Conservation (phyloP, 148 eudicot species). For the Linanthus parryae region DNA sequence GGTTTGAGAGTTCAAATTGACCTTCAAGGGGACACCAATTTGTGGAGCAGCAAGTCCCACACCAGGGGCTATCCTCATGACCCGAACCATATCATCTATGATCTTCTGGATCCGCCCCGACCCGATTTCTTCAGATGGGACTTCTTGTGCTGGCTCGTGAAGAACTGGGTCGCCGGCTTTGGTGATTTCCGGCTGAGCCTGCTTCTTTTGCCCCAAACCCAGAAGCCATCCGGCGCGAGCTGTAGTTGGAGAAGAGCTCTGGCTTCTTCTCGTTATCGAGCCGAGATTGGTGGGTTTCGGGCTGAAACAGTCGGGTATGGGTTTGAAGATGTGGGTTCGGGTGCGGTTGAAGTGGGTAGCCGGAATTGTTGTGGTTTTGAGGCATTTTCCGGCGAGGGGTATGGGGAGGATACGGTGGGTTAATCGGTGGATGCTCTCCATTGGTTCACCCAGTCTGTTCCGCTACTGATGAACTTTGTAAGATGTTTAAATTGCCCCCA, state of each 20-base stretch:
- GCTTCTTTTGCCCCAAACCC: constrained; percentile 54
- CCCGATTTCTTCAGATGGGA: constrained; percentile 60
- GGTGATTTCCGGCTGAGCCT: constrained; percentile 48
- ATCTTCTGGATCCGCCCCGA: constrained; percentile 74
- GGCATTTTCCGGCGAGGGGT: constrained; percentile 21
- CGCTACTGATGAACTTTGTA: too few relatives aligned
- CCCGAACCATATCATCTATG: constrained; percentile 75
- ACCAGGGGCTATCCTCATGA: constrained; percentile 89
- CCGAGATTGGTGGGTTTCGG: constrained; percentile 6
- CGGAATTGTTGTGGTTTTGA: constrained; percentile 16
- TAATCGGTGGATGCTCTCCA: constrained; percentile 61
- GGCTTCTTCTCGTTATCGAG: constrained; percentile 12
- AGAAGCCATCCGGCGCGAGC: constrained; percentile 69
- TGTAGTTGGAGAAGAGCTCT: constrained; percentile 17
- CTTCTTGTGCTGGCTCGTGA: constrained; percentile 74
- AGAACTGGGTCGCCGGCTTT: constrained; percentile 99
- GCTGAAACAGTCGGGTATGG: constrained; percentile 11
- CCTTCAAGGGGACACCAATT: constrained; percentile 89
- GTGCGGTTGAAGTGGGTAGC: constrained; percentile 14
- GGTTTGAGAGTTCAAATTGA: constrained; percentile 9
- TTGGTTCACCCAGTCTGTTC: constrained; percentile 12
- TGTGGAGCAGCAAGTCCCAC: constrained; percentile 99
- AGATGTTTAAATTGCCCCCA: too few relatives aligned
- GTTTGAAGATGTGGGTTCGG: constrained; percentile 16
- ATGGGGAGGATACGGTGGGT: constrained; percentile 41